Percentiles rank a stretch among this genome's conserved stretches.
These are phyloP conservation scores for Vaccinium darrowii DNA, from an alignment of 148 eudicot species.

Conservation along the genomic window DNA sequence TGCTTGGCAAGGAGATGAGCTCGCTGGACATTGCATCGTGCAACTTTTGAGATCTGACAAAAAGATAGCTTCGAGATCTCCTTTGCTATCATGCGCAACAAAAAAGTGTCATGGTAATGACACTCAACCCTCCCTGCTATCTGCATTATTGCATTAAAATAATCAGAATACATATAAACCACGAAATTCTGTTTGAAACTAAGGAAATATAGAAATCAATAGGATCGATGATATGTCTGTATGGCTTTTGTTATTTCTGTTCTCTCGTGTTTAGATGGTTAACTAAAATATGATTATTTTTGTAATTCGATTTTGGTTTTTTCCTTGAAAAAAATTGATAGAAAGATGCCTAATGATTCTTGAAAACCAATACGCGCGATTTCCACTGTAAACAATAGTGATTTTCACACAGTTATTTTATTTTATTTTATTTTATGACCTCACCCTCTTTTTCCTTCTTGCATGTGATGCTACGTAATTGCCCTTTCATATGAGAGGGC, in stretches of 20 bases:
- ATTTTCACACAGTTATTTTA: background rate
- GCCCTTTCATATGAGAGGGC: background rate
- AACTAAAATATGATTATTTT: background rate
- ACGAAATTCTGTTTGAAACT: too few species aligned
- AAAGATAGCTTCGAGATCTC: too few species aligned
- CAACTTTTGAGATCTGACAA: too few species aligned
- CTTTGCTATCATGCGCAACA: too few species aligned
- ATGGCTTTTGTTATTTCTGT: background rate
- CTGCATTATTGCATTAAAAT: too few species aligned
- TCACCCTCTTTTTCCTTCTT: too few species aligned
- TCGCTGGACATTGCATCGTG: too few species aligned
- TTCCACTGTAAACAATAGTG: background rate
- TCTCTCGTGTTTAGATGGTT: background rate
- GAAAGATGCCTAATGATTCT: background rate
- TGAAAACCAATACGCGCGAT: background rate
- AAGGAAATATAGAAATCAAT: too few species aligned
- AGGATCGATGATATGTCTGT: background rate
- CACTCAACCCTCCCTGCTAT: too few species aligned
- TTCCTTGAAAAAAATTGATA: background rate
- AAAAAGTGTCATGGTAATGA: too few species aligned
- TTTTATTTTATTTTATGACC: background rate
- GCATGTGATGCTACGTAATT: background rate
- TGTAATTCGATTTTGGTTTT: background rate
- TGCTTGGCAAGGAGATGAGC: too few species aligned
- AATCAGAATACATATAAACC: too few species aligned